Evolutionary conservation across 495 filamentous ascomycete genomes (phyloP), one percentile per base, ranked within the genome.

Genomic region (Rusavskia elegans): DNA sequence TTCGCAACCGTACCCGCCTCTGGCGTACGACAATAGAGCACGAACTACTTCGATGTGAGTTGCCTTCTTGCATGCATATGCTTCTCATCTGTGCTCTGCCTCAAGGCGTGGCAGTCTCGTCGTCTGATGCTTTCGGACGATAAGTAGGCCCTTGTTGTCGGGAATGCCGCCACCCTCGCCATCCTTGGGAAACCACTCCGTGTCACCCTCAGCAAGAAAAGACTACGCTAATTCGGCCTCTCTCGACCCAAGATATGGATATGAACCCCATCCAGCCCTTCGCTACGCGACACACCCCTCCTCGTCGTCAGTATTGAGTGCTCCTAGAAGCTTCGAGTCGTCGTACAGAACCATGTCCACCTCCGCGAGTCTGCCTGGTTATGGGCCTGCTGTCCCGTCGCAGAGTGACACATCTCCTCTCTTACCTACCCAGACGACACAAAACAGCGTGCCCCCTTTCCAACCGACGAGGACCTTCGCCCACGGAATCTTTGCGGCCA

Each of bases 361-460:
- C 68, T 17, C 50, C 16, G 68, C 69, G 4, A 61, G 57, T 40
- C 48, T 25, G 23, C 23, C 57, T 16, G 35, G 70, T 32, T 70
- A 75, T 39, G 62, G 68, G 20, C 53, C 59, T 32, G 62, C 63
- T 20, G 63, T 55, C 30, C 35, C 63, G 6, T 45, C 62, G 16
- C 55, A 63, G 14, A 61, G 63, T 11, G 61, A 63, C 16, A 45
- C 64, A 17, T 68, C 72, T 44, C 65, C 65, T 4, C 70, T 49
- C 16, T 9, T 36, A 10, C 42, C 45, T 21, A 38, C 29, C 21
- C 40, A 29, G 60, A 61, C 44, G 19, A 25, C 44, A 5, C 44
- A 46, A 46, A 29, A 64, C 35, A 70, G 64, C 59, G 69, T 73
- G n/a, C 77, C 83, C 5, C 82, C 83, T 21, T 77, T 87, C 35